phyloP scores from a whole-genome alignment of 345 rosid species.

The Euclidium syriacum region DNA sequence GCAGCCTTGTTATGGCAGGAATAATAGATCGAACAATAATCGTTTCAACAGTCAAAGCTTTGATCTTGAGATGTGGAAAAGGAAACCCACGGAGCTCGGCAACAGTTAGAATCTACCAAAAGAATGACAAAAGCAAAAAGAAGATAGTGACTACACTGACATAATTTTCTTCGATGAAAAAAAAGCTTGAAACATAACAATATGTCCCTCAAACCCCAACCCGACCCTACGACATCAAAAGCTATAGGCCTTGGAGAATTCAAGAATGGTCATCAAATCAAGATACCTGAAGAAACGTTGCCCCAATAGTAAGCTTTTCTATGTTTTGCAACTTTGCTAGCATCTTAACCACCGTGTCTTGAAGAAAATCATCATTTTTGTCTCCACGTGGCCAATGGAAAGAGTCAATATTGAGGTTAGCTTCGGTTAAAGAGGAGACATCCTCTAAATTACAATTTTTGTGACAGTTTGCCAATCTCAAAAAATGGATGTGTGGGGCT shows the following conservation, averaged over 20 bases:
- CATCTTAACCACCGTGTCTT: constrained; percentile 20
- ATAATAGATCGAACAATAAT: constrained; percentile 26
- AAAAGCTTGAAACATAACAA: too few species aligned
- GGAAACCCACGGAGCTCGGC: constrained; percentile 17
- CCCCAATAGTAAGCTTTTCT: constrained; percentile 21
- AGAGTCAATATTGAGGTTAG: constrained; percentile 23
- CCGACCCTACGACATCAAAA: background rate
- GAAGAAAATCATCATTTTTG: constrained; percentile 23
- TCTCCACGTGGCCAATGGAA: too few species aligned
- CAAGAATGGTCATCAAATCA: background rate
- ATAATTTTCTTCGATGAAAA: too few species aligned
- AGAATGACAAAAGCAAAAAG: too few species aligned
- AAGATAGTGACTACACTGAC: too few species aligned
- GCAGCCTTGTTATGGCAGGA: constrained; percentile 29
- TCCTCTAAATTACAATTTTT: constrained; percentile 13
- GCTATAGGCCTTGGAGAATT: background rate
- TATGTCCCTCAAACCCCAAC: too few species aligned
- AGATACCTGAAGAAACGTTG: constrained; percentile 31
- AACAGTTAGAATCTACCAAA: too few species aligned
- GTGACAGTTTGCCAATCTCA: constrained; percentile 24
- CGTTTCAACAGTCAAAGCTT: constrained; percentile 25
- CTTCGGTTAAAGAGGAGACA: constrained; percentile 19
- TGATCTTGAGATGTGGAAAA: constrained; percentile 20
- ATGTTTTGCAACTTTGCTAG: constrained; percentile 14
- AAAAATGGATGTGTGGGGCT: constrained; percentile 16